These are phyloP conservation scores for Russula compacta DNA, from an alignment of 768 basidiomycete species.

Conservation along the genomic window DNA sequence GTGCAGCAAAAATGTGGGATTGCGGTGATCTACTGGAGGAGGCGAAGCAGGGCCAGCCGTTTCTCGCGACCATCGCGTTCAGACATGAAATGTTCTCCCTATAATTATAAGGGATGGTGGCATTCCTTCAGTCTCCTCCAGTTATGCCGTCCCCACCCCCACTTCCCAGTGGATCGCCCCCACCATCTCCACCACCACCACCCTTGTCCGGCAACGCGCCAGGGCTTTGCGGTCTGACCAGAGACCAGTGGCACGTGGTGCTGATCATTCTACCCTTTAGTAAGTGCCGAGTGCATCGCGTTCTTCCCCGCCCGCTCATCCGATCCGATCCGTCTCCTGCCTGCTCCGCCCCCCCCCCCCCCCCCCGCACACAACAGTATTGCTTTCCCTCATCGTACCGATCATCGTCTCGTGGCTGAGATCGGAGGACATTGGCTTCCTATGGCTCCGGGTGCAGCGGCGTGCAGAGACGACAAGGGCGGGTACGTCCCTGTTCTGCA, in stretches of 20 bases:
- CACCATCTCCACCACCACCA: not conserved
- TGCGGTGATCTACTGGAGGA: not conserved
- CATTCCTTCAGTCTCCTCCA: not conserved
- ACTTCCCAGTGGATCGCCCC: not conserved
- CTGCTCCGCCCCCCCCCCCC: no score
- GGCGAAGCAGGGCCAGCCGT: not conserved
- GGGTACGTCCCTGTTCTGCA: not conserved
- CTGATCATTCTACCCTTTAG: not conserved
- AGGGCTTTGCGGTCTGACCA: slow-evolving; percentile 2
- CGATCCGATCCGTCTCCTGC: not conserved
- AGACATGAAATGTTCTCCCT: no score
- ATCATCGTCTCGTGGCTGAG: not conserved
- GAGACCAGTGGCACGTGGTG: not conserved
- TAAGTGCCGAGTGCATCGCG: not conserved
- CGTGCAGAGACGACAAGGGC: not conserved
- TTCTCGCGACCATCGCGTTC: no score
- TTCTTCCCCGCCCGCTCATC: not conserved
- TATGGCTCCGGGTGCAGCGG: not conserved
- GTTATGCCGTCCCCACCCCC: not conserved
- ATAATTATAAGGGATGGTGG: no score
- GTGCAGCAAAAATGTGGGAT: not conserved
- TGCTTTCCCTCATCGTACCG: not conserved
- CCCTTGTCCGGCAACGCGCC: not conserved
- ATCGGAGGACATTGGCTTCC: not conserved
- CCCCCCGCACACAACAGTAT: not conserved